These are phyloP conservation scores for Russula virescens DNA, from an alignment of 768 basidiomycete genomes.

Conservation along the genomic window DNA sequence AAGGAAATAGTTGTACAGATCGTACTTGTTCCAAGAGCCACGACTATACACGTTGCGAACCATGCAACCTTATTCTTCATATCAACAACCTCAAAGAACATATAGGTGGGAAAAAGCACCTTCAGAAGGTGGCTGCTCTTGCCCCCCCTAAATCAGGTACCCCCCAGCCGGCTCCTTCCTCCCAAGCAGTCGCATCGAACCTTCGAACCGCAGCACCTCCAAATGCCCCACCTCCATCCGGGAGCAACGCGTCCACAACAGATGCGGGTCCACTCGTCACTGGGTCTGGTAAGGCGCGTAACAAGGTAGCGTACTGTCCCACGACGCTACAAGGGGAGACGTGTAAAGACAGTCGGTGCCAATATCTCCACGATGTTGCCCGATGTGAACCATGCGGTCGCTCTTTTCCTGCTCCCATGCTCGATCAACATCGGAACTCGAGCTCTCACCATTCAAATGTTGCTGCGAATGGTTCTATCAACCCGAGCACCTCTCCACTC, in stretches of 20 bases:
- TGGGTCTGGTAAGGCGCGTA: neutral
- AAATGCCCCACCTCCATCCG: neutral
- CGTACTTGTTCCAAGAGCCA: constrained; percentile 22
- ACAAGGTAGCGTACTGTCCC: constrained; percentile 7
- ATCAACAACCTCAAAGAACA: neutral
- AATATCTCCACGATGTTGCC: constrained; percentile 22
- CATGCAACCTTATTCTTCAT: constrained; percentile 15
- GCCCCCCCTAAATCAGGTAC: neutral
- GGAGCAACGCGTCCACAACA: no score
- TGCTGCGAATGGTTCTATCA: neutral
- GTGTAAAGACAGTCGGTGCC: constrained; percentile 22
- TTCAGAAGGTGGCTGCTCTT: neutral
- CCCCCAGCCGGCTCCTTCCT: neutral
- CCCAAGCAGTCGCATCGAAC: neutral
- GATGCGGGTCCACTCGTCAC: no score
- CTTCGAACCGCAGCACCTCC: neutral
- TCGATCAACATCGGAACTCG: neutral
- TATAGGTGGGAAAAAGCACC: constrained; percentile 1
- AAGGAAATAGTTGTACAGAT: constrained; percentile 18
- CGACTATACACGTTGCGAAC: constrained; percentile 24
- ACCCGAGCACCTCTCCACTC: neutral
- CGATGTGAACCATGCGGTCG: constrained; percentile 27
- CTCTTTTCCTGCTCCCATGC: neutral
- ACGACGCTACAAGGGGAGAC: constrained; percentile 17
- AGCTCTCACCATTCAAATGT: constrained; percentile 3